These are phyloP conservation scores for Coemansia sp. DNA, from an alignment of 192 early-diverging fungal species.

Conservation along the genomic window DNA sequence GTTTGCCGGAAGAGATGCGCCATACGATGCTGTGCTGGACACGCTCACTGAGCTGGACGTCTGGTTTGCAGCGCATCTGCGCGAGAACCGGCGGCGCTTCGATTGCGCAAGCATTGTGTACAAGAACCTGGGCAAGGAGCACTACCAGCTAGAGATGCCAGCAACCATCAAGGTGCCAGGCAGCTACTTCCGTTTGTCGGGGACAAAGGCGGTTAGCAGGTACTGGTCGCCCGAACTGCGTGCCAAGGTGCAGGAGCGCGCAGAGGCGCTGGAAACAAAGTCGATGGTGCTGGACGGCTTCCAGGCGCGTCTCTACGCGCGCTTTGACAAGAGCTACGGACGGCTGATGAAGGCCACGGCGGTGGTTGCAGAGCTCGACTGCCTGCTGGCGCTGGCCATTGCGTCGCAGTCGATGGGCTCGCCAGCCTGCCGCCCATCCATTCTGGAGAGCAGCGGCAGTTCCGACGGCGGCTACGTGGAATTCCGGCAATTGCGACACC, in stretches of 20 bases:
- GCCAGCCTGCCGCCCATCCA: conserved; percentile 83
- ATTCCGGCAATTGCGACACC: conserved; percentile 89
- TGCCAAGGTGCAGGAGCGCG: conserved; percentile 65
- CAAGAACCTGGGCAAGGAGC: conserved; percentile 93
- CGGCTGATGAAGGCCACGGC: conserved; percentile 71
- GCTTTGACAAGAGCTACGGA: conserved; percentile 81
- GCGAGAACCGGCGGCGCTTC: conserved; percentile 63
- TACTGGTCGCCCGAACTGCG: conserved; percentile 79
- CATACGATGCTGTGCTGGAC: conserved; percentile 71
- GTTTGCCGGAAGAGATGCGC: conserved; percentile 69
- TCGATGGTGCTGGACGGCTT: conserved; percentile 74
- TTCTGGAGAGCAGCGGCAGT: conserved; percentile 59
- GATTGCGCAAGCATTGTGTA: conserved; percentile 72
- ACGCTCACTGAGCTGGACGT: conserved; percentile 62
- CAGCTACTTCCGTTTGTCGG: conserved; percentile 74
- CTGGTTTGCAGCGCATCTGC: conserved; percentile 67
- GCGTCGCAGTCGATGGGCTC: conserved; percentile 68
- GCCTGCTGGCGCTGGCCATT: conserved; percentile 73
- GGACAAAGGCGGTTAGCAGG: conserved; percentile 78
- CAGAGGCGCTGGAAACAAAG: conserved; percentile 81
- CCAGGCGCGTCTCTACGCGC: conserved; percentile 70
- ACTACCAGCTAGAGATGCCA: conserved; percentile 91
- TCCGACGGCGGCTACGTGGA: conserved; percentile 68
- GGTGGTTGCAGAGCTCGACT: conserved; percentile 84
- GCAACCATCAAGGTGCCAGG: conserved; percentile 70